phyloP scores from a whole-genome alignment of 192 early-diverging fungal species.

The Spizellomyces sp. region DNA sequence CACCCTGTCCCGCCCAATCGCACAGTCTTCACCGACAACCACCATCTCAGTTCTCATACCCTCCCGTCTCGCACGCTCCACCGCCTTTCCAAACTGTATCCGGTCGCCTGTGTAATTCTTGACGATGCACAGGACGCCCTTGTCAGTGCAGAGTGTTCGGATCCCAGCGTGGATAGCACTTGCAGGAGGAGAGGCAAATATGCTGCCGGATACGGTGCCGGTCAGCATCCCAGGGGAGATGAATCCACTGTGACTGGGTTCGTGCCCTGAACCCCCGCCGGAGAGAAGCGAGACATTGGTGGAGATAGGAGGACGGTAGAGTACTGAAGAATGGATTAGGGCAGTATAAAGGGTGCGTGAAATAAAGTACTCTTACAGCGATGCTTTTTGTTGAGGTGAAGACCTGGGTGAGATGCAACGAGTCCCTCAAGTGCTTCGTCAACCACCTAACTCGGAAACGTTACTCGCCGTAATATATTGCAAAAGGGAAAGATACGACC shows the following conservation, averaged over 20 bases:
- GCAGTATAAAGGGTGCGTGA: neutral
- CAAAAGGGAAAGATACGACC: neutral
- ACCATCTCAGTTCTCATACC: slow-evolving; percentile 70
- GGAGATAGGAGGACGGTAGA: slow-evolving; percentile 60
- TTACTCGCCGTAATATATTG: neutral
- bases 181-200: slow-evolving; percentile 85
- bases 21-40: slow-evolving; percentile 85
- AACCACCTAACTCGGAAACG: slow-evolving; percentile 15
- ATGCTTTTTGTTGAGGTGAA: slow-evolving; percentile 5
- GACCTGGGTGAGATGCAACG: slow-evolving; percentile 5
- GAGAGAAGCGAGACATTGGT: slow-evolving; percentile 71
- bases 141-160: slow-evolving; percentile 57
- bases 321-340: slow-evolving; percentile 33
- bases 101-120: slow-evolving; percentile 83
- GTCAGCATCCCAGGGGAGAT: slow-evolving; percentile 75
- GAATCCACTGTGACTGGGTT: slow-evolving; percentile 80
- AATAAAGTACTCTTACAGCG: neutral
- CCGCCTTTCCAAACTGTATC: slow-evolving; percentile 75
- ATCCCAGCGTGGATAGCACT: slow-evolving; percentile 77
- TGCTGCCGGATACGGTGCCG: slow-evolving; percentile 79
- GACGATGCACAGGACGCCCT: slow-evolving; percentile 77
- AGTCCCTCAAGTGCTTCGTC: slow-evolving; percentile 28
- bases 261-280: slow-evolving; percentile 85
- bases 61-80: slow-evolving; percentile 71
- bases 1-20: slow-evolving; percentile 67